phyloP scores from a whole-genome alignment of 2,329 filamentous ascomycete genomes.

The Curvularia sp. region DNA sequence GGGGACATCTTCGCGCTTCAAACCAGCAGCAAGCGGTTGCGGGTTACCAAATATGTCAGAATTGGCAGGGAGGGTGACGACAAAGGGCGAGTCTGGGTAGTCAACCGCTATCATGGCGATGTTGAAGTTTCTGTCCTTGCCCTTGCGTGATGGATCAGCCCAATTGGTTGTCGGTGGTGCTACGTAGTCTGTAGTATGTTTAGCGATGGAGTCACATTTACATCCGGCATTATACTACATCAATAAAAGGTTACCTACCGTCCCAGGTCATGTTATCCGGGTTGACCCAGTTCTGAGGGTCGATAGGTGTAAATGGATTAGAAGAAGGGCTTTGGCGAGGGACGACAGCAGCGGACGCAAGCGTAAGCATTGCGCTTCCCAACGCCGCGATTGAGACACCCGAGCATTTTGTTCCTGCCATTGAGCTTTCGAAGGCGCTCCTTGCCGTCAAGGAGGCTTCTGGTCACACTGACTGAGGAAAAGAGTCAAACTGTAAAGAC shows the following conservation, averaged over 20 bases:
- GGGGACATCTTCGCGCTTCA: slow-evolving; percentile 57
- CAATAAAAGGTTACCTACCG: not conserved
- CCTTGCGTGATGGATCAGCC: slow-evolving; percentile 55
- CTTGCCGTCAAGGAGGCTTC: not conserved
- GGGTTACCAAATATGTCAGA: slow-evolving; percentile 62
- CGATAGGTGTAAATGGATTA: slow-evolving; percentile 59
- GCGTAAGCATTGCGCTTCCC: slow-evolving; percentile 25
- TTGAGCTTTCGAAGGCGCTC: not conserved
- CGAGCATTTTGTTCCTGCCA: not conserved
- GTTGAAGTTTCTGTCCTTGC: slow-evolving; percentile 61
- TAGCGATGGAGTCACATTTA: slow-evolving; percentile 4
- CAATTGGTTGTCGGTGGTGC: slow-evolving; percentile 58
- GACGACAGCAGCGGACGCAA: slow-evolving; percentile 25
- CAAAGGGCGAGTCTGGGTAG: slow-evolving; percentile 59
- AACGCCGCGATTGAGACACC: slow-evolving; percentile 23
- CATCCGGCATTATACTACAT: not conserved
- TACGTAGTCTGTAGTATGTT: slow-evolving; percentile 49
- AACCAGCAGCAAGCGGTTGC: slow-evolving; percentile 52
- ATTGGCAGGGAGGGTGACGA: slow-evolving; percentile 55
- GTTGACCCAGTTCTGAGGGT: slow-evolving; percentile 57
- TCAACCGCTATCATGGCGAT: slow-evolving; percentile 63
- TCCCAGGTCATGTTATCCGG: slow-evolving; percentile 2
- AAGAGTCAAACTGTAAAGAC: not conserved
- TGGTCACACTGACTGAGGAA: not conserved
- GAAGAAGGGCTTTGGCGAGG: slow-evolving; percentile 20